Base-by-base conservation (phyloP, 257 asterid species). In the Ophiorrhiza pumila region DNA sequence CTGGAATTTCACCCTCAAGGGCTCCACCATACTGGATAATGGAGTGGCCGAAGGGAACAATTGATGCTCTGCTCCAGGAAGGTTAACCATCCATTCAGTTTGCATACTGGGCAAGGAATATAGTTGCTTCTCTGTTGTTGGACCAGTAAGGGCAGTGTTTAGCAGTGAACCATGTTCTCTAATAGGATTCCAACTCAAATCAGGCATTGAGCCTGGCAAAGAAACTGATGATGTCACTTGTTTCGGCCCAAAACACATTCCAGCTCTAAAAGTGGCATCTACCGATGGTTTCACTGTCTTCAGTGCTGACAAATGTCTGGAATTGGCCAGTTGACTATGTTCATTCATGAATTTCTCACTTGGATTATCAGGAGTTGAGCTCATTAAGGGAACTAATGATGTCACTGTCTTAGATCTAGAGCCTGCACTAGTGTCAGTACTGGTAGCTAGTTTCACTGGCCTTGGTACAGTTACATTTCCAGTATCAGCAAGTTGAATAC, bases 351-450 rank as follows among this genome's bases (percentile, higher is more conserved):
- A 52, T 42, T 65, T 56, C 18, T 56, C 53, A 74, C 2, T 50
- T 41, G 37, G 63, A 65, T 53, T 2, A 50, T 64, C 63, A 17
- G 58, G 49, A 70, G 43, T 67, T 65, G 70, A 11, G 76, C 63
- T 67, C 45, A 56, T 49, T 47, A 52, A 56, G 27, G 75, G 29
- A 65, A 52, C 71, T 69, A 39, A 42, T 52, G 67, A 75, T 29
- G 25, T 69, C 22, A 5, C 45, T n/a, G 46, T 15, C 15, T 13
- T n/a, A n/a, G 73, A n/a, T 32, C 62, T n/a, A 22, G 17, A 10
- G 25, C 46, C 60, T 34, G 17, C 35, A 9, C 59, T 34, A 39
- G 32, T 41, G 11, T 39, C 58, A 18, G 20, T 45, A 41, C 15
- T 47, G 39, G 64, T 55, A 22, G 53, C 66, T 42, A 20, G 68